phyloP scores from a whole-genome alignment of 2,329 filamentous ascomycete species.

The Cladosporium sp. region DNA sequence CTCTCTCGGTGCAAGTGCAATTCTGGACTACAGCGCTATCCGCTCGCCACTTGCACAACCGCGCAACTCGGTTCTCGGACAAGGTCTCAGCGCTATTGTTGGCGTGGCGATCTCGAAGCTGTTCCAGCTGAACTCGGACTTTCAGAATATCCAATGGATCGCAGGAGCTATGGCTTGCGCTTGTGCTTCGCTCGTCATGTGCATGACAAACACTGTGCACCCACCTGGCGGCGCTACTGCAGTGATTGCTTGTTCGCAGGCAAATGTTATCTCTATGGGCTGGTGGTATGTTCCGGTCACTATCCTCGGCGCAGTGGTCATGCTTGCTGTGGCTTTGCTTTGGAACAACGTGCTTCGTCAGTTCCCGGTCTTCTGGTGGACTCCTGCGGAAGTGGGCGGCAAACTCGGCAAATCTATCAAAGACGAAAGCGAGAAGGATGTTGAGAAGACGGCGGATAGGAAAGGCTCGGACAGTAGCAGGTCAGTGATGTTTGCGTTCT shows the following conservation, averaged over 20 bases:
- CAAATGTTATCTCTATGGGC: constrained; percentile 39
- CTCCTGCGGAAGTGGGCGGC: constrained; percentile 34
- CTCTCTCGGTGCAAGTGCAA: constrained; percentile 42
- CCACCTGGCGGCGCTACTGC: constrained; percentile 50
- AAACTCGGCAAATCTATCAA: constrained; percentile 18
- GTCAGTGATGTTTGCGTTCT: constrained; percentile 1
- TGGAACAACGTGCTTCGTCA: constrained; percentile 45
- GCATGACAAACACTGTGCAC: constrained; percentile 45
- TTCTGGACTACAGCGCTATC: constrained; percentile 47
- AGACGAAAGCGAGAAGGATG: constrained; percentile 18
- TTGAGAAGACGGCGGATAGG: constrained; percentile 14
- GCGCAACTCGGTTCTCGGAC: constrained; percentile 43
- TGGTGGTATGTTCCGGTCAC: constrained; percentile 45
- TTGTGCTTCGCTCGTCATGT: constrained; percentile 42
- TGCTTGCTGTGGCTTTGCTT: constrained; percentile 40
- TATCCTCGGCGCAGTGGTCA: constrained; percentile 38
- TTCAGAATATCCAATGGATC: constrained; percentile 39
- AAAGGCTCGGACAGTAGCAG: constrained; percentile 17
- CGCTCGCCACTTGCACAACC: constrained; percentile 46
- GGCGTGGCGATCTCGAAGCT: constrained; percentile 44
- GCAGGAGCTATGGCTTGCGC: constrained; percentile 42
- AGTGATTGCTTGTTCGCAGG: constrained; percentile 40
- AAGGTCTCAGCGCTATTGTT: constrained; percentile 41
- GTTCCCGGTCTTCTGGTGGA: constrained; percentile 49
- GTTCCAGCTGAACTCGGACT: constrained; percentile 38